Percentiles rank a stretch among this genome's conserved stretches.
These are phyloP conservation scores for Rosa chinensis DNA, from an alignment of 306 rosid genomes.

Conservation along the genomic window DNA sequence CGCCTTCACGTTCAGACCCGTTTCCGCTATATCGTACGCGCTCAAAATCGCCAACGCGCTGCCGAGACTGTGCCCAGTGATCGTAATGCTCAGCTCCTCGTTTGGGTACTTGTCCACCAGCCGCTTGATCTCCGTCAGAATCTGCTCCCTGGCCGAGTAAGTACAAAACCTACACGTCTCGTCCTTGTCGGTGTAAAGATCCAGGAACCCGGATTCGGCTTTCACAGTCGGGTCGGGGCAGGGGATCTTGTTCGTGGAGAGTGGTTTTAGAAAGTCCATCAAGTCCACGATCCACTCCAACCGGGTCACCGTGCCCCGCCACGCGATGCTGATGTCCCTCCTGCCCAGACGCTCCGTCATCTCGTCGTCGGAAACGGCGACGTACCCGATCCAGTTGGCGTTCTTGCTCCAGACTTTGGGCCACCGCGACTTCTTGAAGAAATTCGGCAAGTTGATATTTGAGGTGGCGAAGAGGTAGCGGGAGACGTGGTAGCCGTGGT, in stretches of 20 bases:
- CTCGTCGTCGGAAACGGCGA: slow-evolving; percentile 66
- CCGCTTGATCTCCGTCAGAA: slow-evolving; percentile 53
- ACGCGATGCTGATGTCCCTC: slow-evolving; percentile 65
- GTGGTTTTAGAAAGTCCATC: slow-evolving; percentile 57
- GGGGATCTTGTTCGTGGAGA: slow-evolving; percentile 38
- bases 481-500: slow-evolving; percentile 48
- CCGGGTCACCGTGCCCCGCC: slow-evolving; percentile 78
- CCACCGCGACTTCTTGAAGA: slow-evolving; percentile 78
- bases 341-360: slow-evolving; percentile 47
- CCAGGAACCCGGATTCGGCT: slow-evolving; percentile 76
- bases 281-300: slow-evolving; percentile 75
- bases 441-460: slow-evolving; percentile 57
- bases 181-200: slow-evolving; percentile 71
- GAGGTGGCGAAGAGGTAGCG: slow-evolving; percentile 79
- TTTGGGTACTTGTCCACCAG: slow-evolving; percentile 37
- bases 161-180: slow-evolving; percentile 46
- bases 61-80: slow-evolving; percentile 85
- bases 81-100: slow-evolving; percentile 71
- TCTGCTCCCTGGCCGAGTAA: slow-evolving; percentile 77
- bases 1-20: slow-evolving; percentile 42
- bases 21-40: slow-evolving; percentile 67
- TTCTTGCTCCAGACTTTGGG: slow-evolving; percentile 68
- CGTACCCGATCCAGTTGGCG: slow-evolving; percentile 91
- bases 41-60: slow-evolving; percentile 68
- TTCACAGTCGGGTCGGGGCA: slow-evolving; percentile 58